A percentile compares a stretch with the other conserved stretches of the same genome.
Conservation (phyloP, 2,329 filamentous ascomycete genomes). For the Aspergillus pseudotamarii region DNA sequence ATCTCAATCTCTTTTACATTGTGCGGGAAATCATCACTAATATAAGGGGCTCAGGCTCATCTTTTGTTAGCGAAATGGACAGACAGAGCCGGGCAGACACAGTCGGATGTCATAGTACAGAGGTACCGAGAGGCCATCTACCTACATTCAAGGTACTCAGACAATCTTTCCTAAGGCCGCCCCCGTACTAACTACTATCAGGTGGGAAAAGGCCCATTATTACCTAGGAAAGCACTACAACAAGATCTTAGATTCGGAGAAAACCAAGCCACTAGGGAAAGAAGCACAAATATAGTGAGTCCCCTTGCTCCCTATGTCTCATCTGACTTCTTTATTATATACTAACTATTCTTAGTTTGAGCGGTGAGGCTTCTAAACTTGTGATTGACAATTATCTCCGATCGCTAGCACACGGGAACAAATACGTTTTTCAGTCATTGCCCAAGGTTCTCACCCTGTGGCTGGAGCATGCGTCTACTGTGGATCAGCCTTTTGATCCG, state of each 20-base stretch:
- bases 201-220: constrained; percentile 97
- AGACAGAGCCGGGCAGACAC: constrained; percentile 89
- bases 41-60: constrained; percentile 61
- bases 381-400: constrained; percentile 93
- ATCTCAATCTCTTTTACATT: not conserved
- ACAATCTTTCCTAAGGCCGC: not conserved
- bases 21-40: constrained; percentile 10
- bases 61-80: constrained; percentile 95
- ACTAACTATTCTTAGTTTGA: constrained; percentile 52
- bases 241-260: constrained; percentile 89
- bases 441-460: constrained; percentile 91
- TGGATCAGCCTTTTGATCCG: constrained; percentile 62
- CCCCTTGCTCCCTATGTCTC: not conserved
- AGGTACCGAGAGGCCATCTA: constrained; percentile 77
- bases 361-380: constrained; percentile 81
- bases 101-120: constrained; percentile 74
- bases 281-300: constrained; percentile 70
- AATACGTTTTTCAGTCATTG: constrained; percentile 93
- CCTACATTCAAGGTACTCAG: constrained; percentile 38
- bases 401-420: constrained; percentile 84
- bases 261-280: constrained; percentile 71
- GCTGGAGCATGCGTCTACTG: constrained; percentile 82
- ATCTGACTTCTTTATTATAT: constrained; percentile 17
- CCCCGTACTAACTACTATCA: constrained; percentile 29
- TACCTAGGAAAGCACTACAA: constrained; percentile 97